Evolutionary conservation across 768 basidiomycete genomes (phyloP), one percentile per base, ranked within the genome.

Genomic region (Phylloporus arenicola): DNA sequence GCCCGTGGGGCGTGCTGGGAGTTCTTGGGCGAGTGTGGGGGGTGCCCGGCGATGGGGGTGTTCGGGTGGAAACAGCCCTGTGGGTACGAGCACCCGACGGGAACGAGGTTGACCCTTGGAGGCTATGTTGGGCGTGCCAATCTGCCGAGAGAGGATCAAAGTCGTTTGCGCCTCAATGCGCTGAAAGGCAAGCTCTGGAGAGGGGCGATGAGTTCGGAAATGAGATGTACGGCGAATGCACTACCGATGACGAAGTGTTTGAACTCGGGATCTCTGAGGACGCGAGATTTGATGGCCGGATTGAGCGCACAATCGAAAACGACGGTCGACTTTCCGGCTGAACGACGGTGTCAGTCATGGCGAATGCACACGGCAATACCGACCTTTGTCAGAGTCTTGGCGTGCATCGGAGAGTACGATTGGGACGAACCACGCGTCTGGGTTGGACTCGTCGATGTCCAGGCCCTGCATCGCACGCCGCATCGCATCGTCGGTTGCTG

Each of bases 281-380:
- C 65, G 20, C 84, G 79, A 9, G 78, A 73, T 63, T 82, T 84
- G 51, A 89, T 64, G 3, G 77, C 72, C 0, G 74, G 54, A 56
- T 86, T 77, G 65, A 80, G 82, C 2, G 90, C 71, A 55, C 83
- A 83, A 65, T 91, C 89, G 56, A 91, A 83, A 6, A 90, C 84
- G 33, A 86, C 61, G 5, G 81, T 77, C 0, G 78, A 71, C 29
- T 83, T 84, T 5, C 88, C 88, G 55, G 82, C 88, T 90, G 33
- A 48, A 7, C 44, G 30, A 53, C 24, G 34, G 35, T 1, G 37
- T 52, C 3, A 58, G 55, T 11, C 11, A 49, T 4, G 49, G 47
- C 45, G 50, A 24, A 45, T 12, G 41, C 43, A 40, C 62, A 50
- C 27, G 12, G 48, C 41, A 47, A 53, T 54, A 57, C 68, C 46